Evolutionary conservation across 306 rosid species (phyloP), one percentile per base, ranked within the genome.

Genomic region (Urtica urens): DNA sequence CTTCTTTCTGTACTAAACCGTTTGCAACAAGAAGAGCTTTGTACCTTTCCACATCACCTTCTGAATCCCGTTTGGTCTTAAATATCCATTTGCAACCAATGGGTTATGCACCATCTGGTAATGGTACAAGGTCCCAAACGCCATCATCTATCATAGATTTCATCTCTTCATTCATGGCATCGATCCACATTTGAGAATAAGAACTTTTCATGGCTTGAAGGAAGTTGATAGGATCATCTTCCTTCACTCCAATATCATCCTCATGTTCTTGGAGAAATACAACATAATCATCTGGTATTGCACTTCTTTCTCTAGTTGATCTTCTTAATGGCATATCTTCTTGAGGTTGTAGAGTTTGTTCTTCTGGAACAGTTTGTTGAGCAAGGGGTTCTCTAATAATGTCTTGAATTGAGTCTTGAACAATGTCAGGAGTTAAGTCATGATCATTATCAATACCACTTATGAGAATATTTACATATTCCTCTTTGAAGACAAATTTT

Each of bases 191-290:
- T 28, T 28, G 10, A 28, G 10, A 28, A 10, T 28, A 4, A 28
- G 33, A 28, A 28, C 33, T 28, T 28, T 28, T 10, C 33, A 28
- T 28, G 33, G 33, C 33, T 10, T 28, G 33, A 28, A 4, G 10
- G 10, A 28, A 28, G 33, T 28, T 28, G 33, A 28, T 28, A 4
- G 33, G 33, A 28, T 28, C 33, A 28, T 28, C 10, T 38, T 38
- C 43, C 7, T 13, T 14, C 17, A 14, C 16, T 13, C 2, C 7
- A 11, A 7, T 14, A 13, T 13, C 43, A 38, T 13, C 18, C 17
- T 38, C 47, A 42, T 42, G 8, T 42, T 42, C 47, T 42, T 42
- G 24, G 25, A 42, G 24, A 42, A 42, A 42, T 13, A 42, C 13
- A 42, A 38, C 3, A 10, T 38, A 38, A 38, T 38, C 42, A 38